Percentiles rank a stretch among this genome's conserved stretches.
phyloP scores from a whole-genome alignment of 1,139 yeast species.

The Yamadazyma dushanensis region DNA sequence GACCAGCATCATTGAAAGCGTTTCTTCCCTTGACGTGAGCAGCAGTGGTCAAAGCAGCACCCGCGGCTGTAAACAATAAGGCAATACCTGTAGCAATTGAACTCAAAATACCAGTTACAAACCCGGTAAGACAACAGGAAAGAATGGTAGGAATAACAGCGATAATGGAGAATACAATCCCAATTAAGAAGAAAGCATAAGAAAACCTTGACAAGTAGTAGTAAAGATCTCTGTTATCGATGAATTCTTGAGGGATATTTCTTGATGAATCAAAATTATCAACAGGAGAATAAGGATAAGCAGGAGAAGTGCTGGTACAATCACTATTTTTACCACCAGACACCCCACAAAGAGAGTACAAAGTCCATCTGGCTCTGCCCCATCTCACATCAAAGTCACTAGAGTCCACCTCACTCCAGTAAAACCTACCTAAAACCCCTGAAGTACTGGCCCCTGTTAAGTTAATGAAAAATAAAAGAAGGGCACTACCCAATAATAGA shows the following conservation, averaged over 20 bases:
- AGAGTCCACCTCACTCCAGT: constrained; percentile 73
- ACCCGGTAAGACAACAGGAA: constrained; percentile 20
- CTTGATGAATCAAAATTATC: constrained; percentile 48
- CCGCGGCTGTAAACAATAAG: constrained; percentile 52
- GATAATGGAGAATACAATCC: constrained; percentile 54
- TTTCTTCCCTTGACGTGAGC: constrained; percentile 62
- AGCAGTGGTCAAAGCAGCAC: constrained; percentile 67
- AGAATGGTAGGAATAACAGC: constrained; percentile 41
- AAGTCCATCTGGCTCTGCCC: constrained; percentile 65
- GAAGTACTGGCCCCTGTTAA: constrained; percentile 59
- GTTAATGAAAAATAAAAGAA: constrained; percentile 60
- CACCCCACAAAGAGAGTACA: constrained; percentile 61
- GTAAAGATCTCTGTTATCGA: constrained; percentile 45
- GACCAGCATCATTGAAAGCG: constrained; percentile 50
- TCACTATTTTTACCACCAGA: constrained; percentile 33
- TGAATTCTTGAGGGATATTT: constrained; percentile 48
- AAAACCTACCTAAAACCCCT: constrained; percentile 53
- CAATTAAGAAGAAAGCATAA: constrained; percentile 66
- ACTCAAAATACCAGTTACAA: constrained; percentile 28
- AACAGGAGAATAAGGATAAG: constrained; percentile 66
- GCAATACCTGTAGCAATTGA: constrained; percentile 31
- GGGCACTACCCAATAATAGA: constrained; percentile 40
- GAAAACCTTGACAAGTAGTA: constrained; percentile 67
- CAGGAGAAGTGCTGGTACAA: constrained; percentile 54
- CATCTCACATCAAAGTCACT: constrained; percentile 46